Evolutionary conservation across 768 basidiomycete genomes (phyloP), one percentile per base, ranked within the genome.

Genomic region (Boletus vermiculosoides): DNA sequence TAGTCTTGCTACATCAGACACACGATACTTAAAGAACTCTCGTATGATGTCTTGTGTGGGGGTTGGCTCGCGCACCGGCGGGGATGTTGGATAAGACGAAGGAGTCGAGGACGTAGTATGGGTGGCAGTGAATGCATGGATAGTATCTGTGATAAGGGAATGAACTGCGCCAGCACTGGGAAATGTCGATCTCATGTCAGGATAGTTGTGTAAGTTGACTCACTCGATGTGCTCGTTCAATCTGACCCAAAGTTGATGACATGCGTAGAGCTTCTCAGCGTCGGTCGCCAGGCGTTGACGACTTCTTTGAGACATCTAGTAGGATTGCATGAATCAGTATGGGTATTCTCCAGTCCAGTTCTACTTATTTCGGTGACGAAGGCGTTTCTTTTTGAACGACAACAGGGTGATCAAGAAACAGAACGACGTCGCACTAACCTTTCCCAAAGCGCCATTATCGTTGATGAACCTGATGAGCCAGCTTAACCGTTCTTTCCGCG

Each of bases 401-500:
- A 16, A 6, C 25, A 40, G 41, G 22, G 11, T 30, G 33, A 30
- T 25, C 39, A 28, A 48, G 22, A 44, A 42, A 30, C 11, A 0
- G 12, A 41, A 39, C 22, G 12, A 57, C 20, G 12, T 28, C 31
- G 20, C 22, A 55, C 73, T 61, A 33, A 90, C 93, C 79, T 90
- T 92, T 39, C 76, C 76, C 36, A 95, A 75, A 6, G 87, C 87
- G 0, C 82, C 86, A 69, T 96, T 96, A 51, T 91, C 87, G 45
- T 93, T 90, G 65, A 97, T 90, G 69, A 94, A 96, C 25, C 80
- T 80, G 62, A 96, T 90, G n/a, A 98, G 78, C 80, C 90, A 92
- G 52, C 83, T 85, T 30, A 95, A 74, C 37, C 91, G 77, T 53
- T 88, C 85, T 65, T 87, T 87, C 30, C 92, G 82, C 40, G 83